phyloP scores from a whole-genome alignment of 2,329 filamentous ascomycete genomes.

The Ascochyta lentis region DNA sequence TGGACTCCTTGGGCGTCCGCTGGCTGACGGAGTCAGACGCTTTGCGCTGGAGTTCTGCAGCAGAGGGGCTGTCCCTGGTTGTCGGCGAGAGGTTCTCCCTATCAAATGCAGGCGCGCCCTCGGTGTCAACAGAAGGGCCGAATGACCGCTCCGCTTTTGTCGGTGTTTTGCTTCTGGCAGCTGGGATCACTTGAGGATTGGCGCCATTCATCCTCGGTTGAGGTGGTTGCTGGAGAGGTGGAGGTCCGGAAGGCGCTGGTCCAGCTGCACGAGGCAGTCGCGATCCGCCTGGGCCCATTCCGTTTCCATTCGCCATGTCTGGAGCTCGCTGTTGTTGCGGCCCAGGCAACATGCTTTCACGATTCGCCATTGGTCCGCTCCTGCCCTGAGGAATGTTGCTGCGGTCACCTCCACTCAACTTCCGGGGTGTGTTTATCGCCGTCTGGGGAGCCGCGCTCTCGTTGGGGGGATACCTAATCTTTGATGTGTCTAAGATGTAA shows the following conservation, averaged over 20 bases:
- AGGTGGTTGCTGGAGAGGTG: constrained; percentile 69
- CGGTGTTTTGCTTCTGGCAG: constrained; percentile 57
- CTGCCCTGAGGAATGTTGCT: constrained; percentile 50
- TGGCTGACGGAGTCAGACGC: constrained; percentile 39
- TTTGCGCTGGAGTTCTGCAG: constrained; percentile 37
- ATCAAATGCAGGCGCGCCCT: constrained; percentile 52
- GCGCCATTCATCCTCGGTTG: constrained; percentile 58
- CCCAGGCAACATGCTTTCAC: constrained; percentile 53
- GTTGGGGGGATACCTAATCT: constrained; percentile 89
- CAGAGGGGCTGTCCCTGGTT: constrained; percentile 48
- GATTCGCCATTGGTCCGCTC: constrained; percentile 41
- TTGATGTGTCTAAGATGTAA: constrained; percentile 91
- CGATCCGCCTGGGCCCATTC: constrained; percentile 54
- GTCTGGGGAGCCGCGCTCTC: constrained; percentile 58
- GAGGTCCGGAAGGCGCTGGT: constrained; percentile 67
- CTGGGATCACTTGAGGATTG: constrained; percentile 18
- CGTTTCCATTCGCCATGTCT: constrained; percentile 41
- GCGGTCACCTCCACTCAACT: constrained; percentile 56
- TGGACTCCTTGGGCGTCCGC: constrained; percentile 43
- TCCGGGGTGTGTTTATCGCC: constrained; percentile 48
- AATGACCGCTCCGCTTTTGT: constrained; percentile 57
- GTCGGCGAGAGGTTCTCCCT: constrained; percentile 57
- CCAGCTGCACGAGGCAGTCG: constrained; percentile 66
- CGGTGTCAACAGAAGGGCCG: constrained; percentile 52
- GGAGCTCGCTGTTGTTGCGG: constrained; percentile 46